Evolutionary conservation across 306 rosid genomes (phyloP), one percentile per base, ranked within the genome.

Genomic region (Castanea mollissima): DNA sequence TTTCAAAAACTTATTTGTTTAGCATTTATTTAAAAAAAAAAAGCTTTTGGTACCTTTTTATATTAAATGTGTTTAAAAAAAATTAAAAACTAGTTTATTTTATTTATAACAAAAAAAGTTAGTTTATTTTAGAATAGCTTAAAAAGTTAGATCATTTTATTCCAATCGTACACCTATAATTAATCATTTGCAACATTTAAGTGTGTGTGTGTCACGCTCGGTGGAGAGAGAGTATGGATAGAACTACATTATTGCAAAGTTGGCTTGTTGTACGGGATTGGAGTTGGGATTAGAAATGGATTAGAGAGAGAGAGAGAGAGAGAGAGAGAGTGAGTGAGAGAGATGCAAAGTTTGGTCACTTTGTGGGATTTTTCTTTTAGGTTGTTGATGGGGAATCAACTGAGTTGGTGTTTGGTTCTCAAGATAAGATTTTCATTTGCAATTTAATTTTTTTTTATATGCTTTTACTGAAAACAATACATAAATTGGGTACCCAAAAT

Each of bases 331-430:
- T 74, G 83, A 55, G 70, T 74, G 83, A 83, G 76, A n/a, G 74
- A 74, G 86, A 67, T 27, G 75, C 79, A 80, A 76, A 84, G 78
- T 84, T 83, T 76, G 85, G 75, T 83, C 16, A 59, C 88, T 85
- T 81, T 87, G 80, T 65, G 86, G 69, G 80, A 73, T 80, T 78
- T 86, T 78, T 86, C 4, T 27, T 77, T 72, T 65, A 10, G 70
- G 79, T 74, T 77, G 81, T 76, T 55, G 86, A 74, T 72, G 70
- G 82, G 76, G 89, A 85, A 89, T 85, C 81, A 82, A 15, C 80
- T 76, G 74, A 81, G 69, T 49, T 83, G 58, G 74, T 77, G 74
- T 77, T 74, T 77, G 82, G 83, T 54, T 70, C 71, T 19, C 79
- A 78, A 57, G 80, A 74, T 80, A 79, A 76, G 69, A 73, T 71